phyloP scores from a whole-genome alignment of 495 filamentous ascomycete species.

The Podospora fimiseda region DNA sequence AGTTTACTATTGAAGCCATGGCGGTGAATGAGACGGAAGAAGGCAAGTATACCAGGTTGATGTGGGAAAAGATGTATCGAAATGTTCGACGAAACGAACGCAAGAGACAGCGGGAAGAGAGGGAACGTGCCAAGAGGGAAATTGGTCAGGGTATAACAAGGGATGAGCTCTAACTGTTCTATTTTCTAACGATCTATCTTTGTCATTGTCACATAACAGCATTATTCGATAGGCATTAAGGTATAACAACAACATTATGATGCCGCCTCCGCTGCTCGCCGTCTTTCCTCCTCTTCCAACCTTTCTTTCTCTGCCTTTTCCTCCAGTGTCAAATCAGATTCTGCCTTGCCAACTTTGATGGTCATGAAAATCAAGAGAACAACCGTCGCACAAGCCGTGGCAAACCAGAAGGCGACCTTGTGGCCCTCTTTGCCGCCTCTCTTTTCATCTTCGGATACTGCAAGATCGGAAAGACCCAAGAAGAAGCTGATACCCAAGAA shows the following conservation, averaged over 20 bases:
- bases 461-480: constrained; percentile 68
- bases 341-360: constrained; percentile 60
- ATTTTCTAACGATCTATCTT: no score
- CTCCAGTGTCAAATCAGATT: constrained; percentile 53
- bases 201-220: no score
- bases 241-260: not conserved
- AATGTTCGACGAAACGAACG: constrained; percentile 22
- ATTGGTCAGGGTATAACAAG: constrained; percentile 16
- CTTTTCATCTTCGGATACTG: constrained; percentile 44
- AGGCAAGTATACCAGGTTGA: constrained; percentile 21
- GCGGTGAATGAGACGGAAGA: constrained; percentile 26
- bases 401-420: constrained; percentile 64
- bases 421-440: constrained; percentile 47
- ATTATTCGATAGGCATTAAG: not conserved
- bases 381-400: constrained; percentile 48
- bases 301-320: constrained; percentile 13
- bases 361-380: constrained; percentile 53
- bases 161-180: constrained; percentile 26
- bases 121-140: constrained; percentile 17
- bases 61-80: constrained; percentile 31
- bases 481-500: constrained; percentile 81
- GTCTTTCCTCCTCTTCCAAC: not conserved
- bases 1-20: constrained; percentile 29
- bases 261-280: not conserved
- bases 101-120: constrained; percentile 21